phyloP scores from a whole-genome alignment of 495 filamentous ascomycete genomes.

The Aspergillus asperescens region DNA sequence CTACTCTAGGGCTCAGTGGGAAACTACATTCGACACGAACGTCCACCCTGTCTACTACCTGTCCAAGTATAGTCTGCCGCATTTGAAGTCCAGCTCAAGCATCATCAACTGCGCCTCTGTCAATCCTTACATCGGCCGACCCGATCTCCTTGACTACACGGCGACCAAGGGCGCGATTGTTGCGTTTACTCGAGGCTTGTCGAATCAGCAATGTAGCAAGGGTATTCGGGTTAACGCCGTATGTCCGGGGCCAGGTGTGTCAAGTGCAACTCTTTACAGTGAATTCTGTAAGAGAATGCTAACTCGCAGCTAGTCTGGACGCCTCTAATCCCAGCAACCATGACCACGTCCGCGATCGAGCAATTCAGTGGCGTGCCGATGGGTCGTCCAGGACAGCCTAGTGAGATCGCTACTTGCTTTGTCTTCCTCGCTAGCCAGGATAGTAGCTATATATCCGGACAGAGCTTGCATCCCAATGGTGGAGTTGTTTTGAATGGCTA shows the following conservation, averaged over 20 bases:
- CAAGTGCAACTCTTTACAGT: background rate
- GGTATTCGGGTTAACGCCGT: constrained; percentile 80
- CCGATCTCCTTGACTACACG: constrained; percentile 82
- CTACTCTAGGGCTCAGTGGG: constrained; percentile 63
- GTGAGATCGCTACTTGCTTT: constrained; percentile 76
- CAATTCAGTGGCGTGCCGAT: constrained; percentile 68
- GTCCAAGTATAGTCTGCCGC: constrained; percentile 69
- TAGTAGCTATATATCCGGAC: constrained; percentile 62
- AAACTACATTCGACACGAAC: constrained; percentile 68
- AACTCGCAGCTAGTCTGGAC: constrained; percentile 70
- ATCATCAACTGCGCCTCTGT: constrained; percentile 83
- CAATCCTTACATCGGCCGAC: constrained; percentile 77
- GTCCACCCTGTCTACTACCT: constrained; percentile 73
- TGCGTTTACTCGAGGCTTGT: constrained; percentile 72
- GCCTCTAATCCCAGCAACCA: constrained; percentile 73
- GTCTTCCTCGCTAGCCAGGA: constrained; percentile 78
- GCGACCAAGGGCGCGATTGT: constrained; percentile 79
- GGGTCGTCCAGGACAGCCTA: constrained; percentile 71
- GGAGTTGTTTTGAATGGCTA: constrained; percentile 59
- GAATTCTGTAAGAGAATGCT: background rate
- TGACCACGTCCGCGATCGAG: constrained; percentile 64
- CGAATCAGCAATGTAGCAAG: constrained; percentile 64
- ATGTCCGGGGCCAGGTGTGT: constrained; percentile 64
- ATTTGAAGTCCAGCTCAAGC: constrained; percentile 68
- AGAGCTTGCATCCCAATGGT: constrained; percentile 63